Evolutionary conservation across 2,329 filamentous ascomycete genomes (phyloP), one percentile per base, ranked within the genome.

Genomic region (Fonsecaea monophora): DNA sequence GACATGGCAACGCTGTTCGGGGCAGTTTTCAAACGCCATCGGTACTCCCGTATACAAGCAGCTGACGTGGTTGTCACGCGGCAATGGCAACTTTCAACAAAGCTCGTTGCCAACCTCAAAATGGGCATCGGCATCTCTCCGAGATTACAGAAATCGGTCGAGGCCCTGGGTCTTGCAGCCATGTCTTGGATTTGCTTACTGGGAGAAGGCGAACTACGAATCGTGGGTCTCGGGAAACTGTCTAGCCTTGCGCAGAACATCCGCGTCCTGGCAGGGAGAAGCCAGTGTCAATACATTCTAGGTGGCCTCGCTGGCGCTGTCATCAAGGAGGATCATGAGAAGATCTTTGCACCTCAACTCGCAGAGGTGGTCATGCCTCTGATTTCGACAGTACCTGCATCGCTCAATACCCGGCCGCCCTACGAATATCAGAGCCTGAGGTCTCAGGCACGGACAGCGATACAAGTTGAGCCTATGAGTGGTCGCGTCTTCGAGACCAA

Each of bases 1-100:
- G 64, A 66, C 40, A 55, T 62, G 40, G 50, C 45, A 30, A 58
- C 53, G 6, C 53, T 66, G 32, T 62, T 57, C 34, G 58, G 59
- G 12, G 54, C 48, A 8, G 64, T 45, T 18, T 57, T 62, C 18
- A 25, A 25, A 30, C 48, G 37, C 18, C 58, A 66, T 42, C 64
- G 58, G 5, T 62, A 59, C 37, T 66, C 37, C 32, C 53, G 64
- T 13, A 63, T 66, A 15, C 64, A 66, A 34, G 64, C 64, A 0
- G 64, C 64, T 10, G 64, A 66, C 35, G 64, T 66, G 4, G 60
- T 55, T 18, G 21, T 66, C 32, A 63, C 53, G 30, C 64, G 57
- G n/a, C 64, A 66, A 37, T 66, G 64, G 64, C 64, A 63, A 35
- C 60, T 66, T 15, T 66, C 64, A 3, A 59, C 53, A 7, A 50